Percentiles rank a stretch among this genome's conserved stretches.
These are phyloP conservation scores for Raphanus raphanistrum DNA, from an alignment of 345 rosid species.

Conservation along the genomic window DNA sequence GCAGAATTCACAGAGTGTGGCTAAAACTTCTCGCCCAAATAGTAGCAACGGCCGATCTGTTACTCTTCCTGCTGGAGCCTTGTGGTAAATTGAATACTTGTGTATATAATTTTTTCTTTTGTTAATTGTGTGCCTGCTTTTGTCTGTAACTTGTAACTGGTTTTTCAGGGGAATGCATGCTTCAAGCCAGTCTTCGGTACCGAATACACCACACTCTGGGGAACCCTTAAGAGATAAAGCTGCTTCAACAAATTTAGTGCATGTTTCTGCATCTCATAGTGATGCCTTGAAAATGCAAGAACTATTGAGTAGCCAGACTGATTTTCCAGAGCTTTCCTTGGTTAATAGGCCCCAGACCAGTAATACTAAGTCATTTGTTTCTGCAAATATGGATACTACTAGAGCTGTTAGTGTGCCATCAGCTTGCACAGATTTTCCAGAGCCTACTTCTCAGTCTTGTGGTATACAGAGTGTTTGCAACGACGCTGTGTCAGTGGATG, in stretches of 20 bases:
- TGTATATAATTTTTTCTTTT: background rate
- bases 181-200: slow-evolving; percentile 47
- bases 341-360: slow-evolving; percentile 36
- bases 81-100: slow-evolving; percentile 58
- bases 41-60: slow-evolving; percentile 56
- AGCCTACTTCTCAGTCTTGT: slow-evolving; percentile 27
- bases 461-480: slow-evolving; percentile 38
- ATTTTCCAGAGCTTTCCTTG: slow-evolving; percentile 39
- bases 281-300: too few relatives aligned
- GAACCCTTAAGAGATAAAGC: slow-evolving; percentile 53
- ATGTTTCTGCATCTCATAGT: too few relatives aligned
- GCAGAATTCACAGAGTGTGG: slow-evolving; percentile 47
- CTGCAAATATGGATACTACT: slow-evolving; percentile 36
- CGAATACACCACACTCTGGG: slow-evolving; percentile 45
- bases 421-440: slow-evolving; percentile 32
- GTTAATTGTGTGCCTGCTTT: background rate
- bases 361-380: slow-evolving; percentile 33
- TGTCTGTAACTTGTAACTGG: slow-evolving; percentile 18
- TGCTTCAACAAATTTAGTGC: too few relatives aligned
- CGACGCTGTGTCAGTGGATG: slow-evolving; percentile 43
- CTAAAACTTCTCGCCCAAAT: slow-evolving; percentile 61
- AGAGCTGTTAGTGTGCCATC: slow-evolving; percentile 35
- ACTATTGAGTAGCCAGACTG: slow-evolving; percentile 30
- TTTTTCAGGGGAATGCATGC: slow-evolving; percentile 66
- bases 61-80: slow-evolving; percentile 84